A percentile compares a stretch with the other conserved stretches of the same genome.
Conservation (phyloP, 1,284 basidiomycete species). For the Ceratobasidium papillatum region DNA sequence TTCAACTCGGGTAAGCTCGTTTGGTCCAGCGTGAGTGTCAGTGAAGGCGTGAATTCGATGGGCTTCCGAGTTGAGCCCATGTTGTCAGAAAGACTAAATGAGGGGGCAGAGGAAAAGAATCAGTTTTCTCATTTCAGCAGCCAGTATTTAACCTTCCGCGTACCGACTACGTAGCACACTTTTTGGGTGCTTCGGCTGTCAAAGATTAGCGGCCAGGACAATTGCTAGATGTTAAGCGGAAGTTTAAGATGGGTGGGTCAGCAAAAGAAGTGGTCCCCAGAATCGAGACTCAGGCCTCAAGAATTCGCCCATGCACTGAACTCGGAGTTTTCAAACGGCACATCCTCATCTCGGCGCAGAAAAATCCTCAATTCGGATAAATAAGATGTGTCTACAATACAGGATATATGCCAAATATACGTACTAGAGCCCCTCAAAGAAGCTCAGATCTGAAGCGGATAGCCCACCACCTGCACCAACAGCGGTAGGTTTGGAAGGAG, state of each 20-base stretch:
- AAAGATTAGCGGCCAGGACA: background rate
- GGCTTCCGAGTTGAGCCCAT: conserved; percentile 11
- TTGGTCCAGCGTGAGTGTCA: conserved; percentile 9
- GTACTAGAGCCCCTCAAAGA: conserved; percentile 31
- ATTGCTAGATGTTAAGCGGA: background rate
- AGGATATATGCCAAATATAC: background rate
- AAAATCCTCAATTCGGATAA: conserved; percentile 1
- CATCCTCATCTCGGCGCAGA: background rate
- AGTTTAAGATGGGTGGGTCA: background rate
- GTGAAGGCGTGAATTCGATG: conserved; percentile 24
- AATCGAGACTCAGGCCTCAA: background rate
- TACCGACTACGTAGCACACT: background rate
- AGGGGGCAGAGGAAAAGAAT: background rate
- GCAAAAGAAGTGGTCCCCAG: background rate
- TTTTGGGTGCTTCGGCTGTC: background rate
- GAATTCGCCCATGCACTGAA: background rate
- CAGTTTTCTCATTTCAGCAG: background rate
- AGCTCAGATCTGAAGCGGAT: conserved; percentile 37
- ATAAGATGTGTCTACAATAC: conserved; percentile 37
- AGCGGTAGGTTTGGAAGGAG: background rate
- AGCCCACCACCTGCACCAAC: background rate
- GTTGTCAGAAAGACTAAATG: background rate
- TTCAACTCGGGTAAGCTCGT: background rate
- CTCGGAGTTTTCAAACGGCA: background rate
- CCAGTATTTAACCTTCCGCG: background rate